A percentile compares a stretch with the other conserved stretches of the same genome.
Evolutionary conservation across 441 rosid genomes (phyloP).

Genomic region (Brassica hybrid): DNA sequence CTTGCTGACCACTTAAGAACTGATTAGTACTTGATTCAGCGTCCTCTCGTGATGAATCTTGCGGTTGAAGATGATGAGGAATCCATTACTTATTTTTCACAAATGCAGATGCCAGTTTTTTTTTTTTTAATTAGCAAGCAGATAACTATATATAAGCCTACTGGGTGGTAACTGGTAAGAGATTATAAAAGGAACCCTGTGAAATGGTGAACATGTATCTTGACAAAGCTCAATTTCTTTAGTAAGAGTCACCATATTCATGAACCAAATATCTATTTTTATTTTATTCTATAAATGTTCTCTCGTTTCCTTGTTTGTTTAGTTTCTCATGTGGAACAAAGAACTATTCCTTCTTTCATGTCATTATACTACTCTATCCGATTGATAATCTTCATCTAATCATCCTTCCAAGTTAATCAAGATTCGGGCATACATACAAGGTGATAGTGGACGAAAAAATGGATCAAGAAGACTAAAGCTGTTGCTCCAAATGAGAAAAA

Average conservation of each 20-base stretch:
- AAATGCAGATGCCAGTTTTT: background rate
- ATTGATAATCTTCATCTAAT: too few relatives aligned
- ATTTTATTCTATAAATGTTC: background rate
- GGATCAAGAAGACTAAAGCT: background rate
- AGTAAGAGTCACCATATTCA: background rate
- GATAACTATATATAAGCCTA: too few relatives aligned
- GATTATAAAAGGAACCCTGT: too few relatives aligned
- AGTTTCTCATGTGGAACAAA: too few relatives aligned
- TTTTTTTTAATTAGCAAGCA: too few relatives aligned
- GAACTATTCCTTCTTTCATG: too few relatives aligned
- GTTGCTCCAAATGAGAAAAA: background rate
- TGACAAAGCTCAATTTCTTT: too few relatives aligned
- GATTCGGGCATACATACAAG: background rate
- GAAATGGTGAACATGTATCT: too few relatives aligned
- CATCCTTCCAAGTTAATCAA: background rate
- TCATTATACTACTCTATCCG: too few relatives aligned
- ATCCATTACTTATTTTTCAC: constrained; percentile 12
- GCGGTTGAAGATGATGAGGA: constrained; percentile 10
- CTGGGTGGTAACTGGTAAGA: too few relatives aligned
- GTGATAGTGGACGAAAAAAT: background rate
- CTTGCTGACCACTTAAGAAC: too few relatives aligned
- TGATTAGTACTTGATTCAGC: constrained; percentile 34
- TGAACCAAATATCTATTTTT: constrained; percentile 16
- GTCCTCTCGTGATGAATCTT: constrained; percentile 32
- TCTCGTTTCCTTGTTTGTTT: background rate